These are phyloP conservation scores for Coix lacrymajobi DNA, from an alignment of 176 grass and related monocot genomes.

Conservation along the genomic window DNA sequence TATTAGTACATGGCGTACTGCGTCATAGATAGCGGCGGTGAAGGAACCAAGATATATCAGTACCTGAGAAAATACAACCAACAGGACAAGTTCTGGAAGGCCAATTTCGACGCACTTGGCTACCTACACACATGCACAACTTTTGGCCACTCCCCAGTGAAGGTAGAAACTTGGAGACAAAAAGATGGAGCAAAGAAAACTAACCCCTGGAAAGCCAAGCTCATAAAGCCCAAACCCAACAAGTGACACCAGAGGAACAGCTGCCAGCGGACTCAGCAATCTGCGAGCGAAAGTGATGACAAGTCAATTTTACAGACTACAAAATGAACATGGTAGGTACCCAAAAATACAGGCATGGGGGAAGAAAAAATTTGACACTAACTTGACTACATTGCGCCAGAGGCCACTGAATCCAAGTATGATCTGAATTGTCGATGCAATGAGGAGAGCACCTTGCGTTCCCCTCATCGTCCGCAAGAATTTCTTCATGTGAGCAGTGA, in stretches of 20 bases:
- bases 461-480: conserved; percentile 80
- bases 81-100: conserved; percentile 65
- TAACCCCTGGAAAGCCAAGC: conserved; percentile 96
- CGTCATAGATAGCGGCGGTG: neutral
- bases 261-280: conserved; percentile 74
- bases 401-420: conserved; percentile 96
- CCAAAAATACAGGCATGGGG: neutral
- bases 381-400: conserved; percentile 92
- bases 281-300: conserved; percentile 19
- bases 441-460: conserved; percentile 81
- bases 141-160: neutral
- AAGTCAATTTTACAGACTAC: neutral
- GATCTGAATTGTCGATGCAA: conserved; percentile 87
- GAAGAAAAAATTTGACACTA: neutral
- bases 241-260: conserved; percentile 77
- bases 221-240: conserved; percentile 95
- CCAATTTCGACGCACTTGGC: conserved; percentile 95
- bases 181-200: conserved; percentile 1
- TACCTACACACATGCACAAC: conserved; percentile 42
- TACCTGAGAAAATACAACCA: conserved; percentile 84
- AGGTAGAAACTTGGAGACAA: neutral
- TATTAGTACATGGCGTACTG: neutral
- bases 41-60: neutral
- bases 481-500: conserved; percentile 56
- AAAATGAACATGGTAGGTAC: neutral